A percentile compares a stretch with the other conserved stretches of the same genome.
Conservation (phyloP, 495 filamentous ascomycete species). For the Penicillium arizonense region DNA sequence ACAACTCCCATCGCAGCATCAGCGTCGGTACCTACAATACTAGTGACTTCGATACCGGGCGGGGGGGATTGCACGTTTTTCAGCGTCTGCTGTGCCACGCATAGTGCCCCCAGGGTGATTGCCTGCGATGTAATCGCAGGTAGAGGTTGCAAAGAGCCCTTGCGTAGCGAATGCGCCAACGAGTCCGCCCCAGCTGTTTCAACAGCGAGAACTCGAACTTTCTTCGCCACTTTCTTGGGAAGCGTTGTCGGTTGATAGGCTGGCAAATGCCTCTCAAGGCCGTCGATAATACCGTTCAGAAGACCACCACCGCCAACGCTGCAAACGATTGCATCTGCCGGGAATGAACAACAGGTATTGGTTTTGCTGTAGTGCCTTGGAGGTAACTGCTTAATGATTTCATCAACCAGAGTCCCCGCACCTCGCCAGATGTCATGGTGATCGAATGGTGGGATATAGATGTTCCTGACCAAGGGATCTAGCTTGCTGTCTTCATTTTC, state of each 20-base stretch:
- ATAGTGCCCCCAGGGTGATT: conserved; percentile 67
- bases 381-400: conserved; percentile 59
- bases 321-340: conserved; percentile 69
- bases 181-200: conserved; percentile 79
- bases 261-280: conserved; percentile 51
- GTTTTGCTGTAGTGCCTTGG: conserved; percentile 15
- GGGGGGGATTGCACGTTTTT: conserved; percentile 48
- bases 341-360: conserved; percentile 11
- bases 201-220: conserved; percentile 63
- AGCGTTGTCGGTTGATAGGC: not conserved
- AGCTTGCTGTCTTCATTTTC: conserved; percentile 19
- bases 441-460: conserved; percentile 74
- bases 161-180: conserved; percentile 55
- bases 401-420: conserved; percentile 63
- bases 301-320: conserved; percentile 87
- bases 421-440: conserved; percentile 79
- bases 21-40: conserved; percentile 68
- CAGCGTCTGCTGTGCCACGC: conserved; percentile 68
- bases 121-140: conserved; percentile 75
- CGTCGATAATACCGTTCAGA: conserved; percentile 71
- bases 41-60: conserved; percentile 48
- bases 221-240: not conserved
- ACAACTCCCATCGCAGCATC: conserved; percentile 74
- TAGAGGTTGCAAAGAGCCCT: conserved; percentile 58
- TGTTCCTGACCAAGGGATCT: conserved; percentile 45